These are phyloP conservation scores for Symbiodinium natans DNA, from an alignment of 73 alveolate species.

Conservation along the genomic window DNA sequence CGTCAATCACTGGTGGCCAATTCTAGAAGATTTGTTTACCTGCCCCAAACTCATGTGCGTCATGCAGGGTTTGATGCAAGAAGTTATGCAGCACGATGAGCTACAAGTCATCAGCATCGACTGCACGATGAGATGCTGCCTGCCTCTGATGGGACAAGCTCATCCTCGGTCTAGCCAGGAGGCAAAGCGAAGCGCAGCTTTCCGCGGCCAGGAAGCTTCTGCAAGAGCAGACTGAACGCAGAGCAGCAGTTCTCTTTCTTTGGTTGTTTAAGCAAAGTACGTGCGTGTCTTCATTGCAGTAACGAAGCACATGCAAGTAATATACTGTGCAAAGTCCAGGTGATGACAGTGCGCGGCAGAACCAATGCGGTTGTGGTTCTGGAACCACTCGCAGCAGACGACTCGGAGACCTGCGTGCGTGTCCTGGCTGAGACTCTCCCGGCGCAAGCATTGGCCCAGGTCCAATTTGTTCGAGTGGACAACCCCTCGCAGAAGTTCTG, in stretches of 20 bases:
- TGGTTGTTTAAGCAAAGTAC: too few relatives aligned
- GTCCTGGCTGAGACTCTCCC: background rate
- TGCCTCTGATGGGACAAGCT: background rate
- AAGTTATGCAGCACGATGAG: background rate
- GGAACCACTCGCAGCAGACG: background rate
- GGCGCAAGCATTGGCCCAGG: background rate
- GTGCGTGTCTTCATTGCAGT: too few relatives aligned
- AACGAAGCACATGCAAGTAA: too few relatives aligned
- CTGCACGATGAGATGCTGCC: background rate
- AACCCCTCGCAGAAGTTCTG: background rate
- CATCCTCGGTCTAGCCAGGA: background rate
- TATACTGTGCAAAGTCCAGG: too few relatives aligned
- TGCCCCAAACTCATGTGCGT: background rate
- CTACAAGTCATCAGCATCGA: background rate
- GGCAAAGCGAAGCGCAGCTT: background rate
- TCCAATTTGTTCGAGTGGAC: background rate
- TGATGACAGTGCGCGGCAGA: slow-evolving; percentile 20
- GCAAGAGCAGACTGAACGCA: too few relatives aligned
- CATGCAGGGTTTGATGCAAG: background rate
- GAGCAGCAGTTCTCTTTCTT: too few relatives aligned
- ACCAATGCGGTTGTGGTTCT: background rate
- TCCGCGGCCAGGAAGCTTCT: background rate
- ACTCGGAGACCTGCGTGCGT: background rate
- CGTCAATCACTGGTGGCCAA: background rate
- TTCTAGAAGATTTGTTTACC: background rate